phyloP scores from a whole-genome alignment of 2,329 filamentous ascomycete species.

The Beauveria sp. region DNA sequence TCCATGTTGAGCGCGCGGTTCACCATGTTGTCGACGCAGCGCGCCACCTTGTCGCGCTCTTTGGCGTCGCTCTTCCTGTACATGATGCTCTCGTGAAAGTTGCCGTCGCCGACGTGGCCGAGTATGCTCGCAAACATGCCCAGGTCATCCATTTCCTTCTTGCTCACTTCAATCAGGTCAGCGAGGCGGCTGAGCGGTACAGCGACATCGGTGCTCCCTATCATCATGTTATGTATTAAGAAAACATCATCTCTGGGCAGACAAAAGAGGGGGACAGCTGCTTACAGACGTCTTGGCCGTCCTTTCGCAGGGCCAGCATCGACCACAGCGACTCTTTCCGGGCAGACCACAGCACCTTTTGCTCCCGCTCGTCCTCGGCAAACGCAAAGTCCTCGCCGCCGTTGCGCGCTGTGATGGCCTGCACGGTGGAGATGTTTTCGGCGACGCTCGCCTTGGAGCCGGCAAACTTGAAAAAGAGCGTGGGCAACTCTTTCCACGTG shows the following conservation, averaged over 20 bases:
- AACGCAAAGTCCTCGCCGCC: constrained; percentile 66
- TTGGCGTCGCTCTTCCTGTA: constrained; percentile 64
- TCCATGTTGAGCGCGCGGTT: constrained; percentile 89
- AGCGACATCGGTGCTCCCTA: constrained; percentile 74
- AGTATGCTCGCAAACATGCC: constrained; percentile 82
- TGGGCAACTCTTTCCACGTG: constrained; percentile 68
- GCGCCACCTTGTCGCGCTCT: constrained; percentile 69
- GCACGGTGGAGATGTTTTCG: constrained; percentile 66
- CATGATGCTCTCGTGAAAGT: constrained; percentile 90
- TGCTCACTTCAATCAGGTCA: constrained; percentile 73
- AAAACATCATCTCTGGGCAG: not conserved
- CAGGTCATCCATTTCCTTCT: constrained; percentile 80
- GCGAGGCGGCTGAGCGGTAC: constrained; percentile 70
- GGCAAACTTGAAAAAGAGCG: constrained; percentile 79
- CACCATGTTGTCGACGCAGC: constrained; percentile 84
- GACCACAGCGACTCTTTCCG: constrained; percentile 80
- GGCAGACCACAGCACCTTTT: constrained; percentile 70
- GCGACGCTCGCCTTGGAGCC: constrained; percentile 71
- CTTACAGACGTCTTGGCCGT: constrained; percentile 52
- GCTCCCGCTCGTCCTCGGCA: constrained; percentile 62
- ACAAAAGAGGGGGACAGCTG: no score
- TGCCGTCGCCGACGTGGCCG: constrained; percentile 87
- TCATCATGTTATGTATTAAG: not conserved
- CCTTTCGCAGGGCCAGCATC: constrained; percentile 62
- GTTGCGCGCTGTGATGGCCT: constrained; percentile 57